Base-by-base conservation (phyloP, 306 rosid species). In the Glycyrrhiza uralensis region DNA sequence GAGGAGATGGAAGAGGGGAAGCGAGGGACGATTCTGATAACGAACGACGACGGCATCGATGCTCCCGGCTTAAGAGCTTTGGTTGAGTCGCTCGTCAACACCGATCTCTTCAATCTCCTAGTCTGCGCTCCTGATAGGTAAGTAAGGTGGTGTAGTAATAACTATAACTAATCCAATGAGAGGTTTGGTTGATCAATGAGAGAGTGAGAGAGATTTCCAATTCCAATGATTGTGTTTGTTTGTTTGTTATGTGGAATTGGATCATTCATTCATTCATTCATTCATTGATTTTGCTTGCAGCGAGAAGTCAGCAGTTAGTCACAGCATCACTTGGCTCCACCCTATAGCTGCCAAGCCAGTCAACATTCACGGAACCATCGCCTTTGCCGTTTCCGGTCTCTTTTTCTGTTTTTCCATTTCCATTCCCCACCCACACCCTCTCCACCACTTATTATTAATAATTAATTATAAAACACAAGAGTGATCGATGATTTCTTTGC, bases 41-140 rank as follows among this genome's bases (percentile, higher is more conserved):
- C 99, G 14, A 94, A 94, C 86, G 99, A 94, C 82, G 99, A 94
- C 28, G 99, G 99, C 17, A 91, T 94, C 67, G 91, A 94, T 13
- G 99, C 93, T 5, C 89, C 97, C 8, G 99, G 99, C 5, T 85
- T 94, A 9, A 86, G 83, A 73, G 84, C 97, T 50, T 60, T 94
- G 79, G 99, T 94, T 69, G 80, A 73, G 2, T 88, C 76, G n/a
- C 90, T 91, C 47, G 96, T 87, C 66, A 72, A 80, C 79, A 33
- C 96, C 44, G 73, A 67, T 52, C 90, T 77, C 39, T 94, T 81
- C 82, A 78, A 77, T 69, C 23, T 94, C 55, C 87, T 72, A 49
- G 97, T 94, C 36, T 94, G 93, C 77, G 97, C 97, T 20, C 99
- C 99, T 10, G 97, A 91, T 67, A 82, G 96, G 98, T 54, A 55